A percentile compares a stretch with the other conserved stretches of the same genome.
Evolutionary conservation across 1,284 basidiomycete species (phyloP).

Genomic region (Marasmius tenuissimus): DNA sequence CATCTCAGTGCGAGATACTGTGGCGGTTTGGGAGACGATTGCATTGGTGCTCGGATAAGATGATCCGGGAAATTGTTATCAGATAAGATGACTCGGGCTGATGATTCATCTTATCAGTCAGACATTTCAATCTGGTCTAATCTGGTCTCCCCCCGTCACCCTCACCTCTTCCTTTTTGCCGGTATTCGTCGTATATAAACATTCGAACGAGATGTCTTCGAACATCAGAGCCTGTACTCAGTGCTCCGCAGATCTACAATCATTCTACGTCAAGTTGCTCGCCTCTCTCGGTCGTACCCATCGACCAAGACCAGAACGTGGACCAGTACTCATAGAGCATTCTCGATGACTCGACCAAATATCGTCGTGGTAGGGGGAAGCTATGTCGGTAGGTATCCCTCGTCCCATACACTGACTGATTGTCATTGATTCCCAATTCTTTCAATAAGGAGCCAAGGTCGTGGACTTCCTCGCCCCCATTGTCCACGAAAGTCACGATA

Average conservation of each 20-base stretch:
- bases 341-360: conserved; percentile 13
- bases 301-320: background rate
- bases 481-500: conserved; percentile 35
- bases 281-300: background rate
- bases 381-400: conserved; percentile 19
- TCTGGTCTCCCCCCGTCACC: background rate
- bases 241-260: background rate
- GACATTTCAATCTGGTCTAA: background rate
- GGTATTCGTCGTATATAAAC: background rate
- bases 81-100: background rate
- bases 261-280: background rate
- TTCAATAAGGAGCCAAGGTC: conserved; percentile 19
- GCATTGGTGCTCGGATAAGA: background rate
- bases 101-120: background rate
- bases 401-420: background rate
- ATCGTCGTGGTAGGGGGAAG: conserved; percentile 26
- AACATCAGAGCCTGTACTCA: background rate
- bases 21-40: no score
- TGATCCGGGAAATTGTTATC: background rate
- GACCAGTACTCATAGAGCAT: background rate
- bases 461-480: conserved; percentile 35
- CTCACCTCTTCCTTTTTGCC: background rate
- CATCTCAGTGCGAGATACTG: no score
- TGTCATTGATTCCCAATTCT: background rate
- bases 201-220: background rate